Evolutionary conservation across 345 rosid genomes (phyloP).

Genomic region (Corchorus olitorius): DNA sequence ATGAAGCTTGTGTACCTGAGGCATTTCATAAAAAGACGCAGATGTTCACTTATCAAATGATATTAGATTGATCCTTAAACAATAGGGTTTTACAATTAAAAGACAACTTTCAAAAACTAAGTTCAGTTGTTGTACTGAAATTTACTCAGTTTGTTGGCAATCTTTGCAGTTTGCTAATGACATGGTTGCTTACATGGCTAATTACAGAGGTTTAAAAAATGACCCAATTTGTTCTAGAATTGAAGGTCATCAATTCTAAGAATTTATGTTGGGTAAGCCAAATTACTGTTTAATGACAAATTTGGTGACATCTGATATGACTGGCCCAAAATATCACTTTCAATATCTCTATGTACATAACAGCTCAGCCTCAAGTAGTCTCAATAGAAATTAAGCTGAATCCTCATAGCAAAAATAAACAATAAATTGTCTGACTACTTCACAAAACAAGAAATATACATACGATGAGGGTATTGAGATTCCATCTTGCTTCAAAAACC

Average conservation of each 20-base stretch:
- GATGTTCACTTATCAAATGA: neutral
- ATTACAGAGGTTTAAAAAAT: neutral
- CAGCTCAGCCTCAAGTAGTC: neutral
- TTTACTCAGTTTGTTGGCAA: neutral
- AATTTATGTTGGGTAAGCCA: neutral
- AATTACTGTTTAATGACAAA: neutral
- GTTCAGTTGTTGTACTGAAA: neutral
- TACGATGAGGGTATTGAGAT: conserved; percentile 97
- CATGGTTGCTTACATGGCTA: neutral
- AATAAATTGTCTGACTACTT: neutral
- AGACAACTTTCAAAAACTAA: neutral
- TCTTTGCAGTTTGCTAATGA: neutral
- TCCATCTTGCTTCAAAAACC: conserved; percentile 88
- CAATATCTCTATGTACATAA: neutral
- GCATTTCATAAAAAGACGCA: conserved; percentile 15
- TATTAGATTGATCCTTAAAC: neutral
- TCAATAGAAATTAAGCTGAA: conserved; percentile 6
- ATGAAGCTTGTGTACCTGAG: conserved; percentile 95
- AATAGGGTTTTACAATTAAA: neutral
- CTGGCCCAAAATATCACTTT: neutral
- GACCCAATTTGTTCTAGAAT: neutral
- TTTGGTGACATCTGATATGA: neutral
- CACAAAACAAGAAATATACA: conserved; percentile 33
- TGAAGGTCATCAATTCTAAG: neutral
- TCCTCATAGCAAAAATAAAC: neutral